A percentile compares a stretch with the other conserved stretches of the same genome.
Evolutionary conservation across 768 basidiomycete species (phyloP).

Genomic region (Pleurotus salmoneostramineus): DNA sequence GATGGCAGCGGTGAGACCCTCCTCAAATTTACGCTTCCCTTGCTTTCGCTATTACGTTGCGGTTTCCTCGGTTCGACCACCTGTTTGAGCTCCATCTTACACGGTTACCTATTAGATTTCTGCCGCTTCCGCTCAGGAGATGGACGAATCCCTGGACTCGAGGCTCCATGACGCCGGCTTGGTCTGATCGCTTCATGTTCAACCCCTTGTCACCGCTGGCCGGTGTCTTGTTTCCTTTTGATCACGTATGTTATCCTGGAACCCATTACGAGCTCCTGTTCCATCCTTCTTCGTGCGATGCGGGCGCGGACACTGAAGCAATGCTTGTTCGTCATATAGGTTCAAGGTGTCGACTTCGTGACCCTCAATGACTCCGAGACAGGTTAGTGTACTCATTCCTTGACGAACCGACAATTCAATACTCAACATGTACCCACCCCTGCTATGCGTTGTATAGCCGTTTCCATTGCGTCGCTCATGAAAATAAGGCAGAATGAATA

Average conservation of each 20-base stretch:
- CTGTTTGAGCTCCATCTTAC: constrained; percentile 27
- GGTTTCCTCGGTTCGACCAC: neutral
- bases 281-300: neutral
- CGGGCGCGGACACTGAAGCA: neutral
- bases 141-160: neutral
- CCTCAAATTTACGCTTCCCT: neutral
- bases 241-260: neutral
- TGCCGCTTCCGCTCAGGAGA: neutral
- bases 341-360: neutral
- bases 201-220: neutral
- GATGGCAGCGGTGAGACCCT: constrained; percentile 46
- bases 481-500: neutral
- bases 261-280: too few relatives aligned
- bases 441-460: neutral
- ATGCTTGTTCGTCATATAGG: neutral
- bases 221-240: neutral
- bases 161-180: constrained; percentile 1
- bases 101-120: neutral
- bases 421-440: neutral
- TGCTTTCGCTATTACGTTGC: neutral
- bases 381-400: neutral
- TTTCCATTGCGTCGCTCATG: neutral
- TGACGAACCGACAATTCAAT: neutral
- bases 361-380: neutral
- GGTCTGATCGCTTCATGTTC: neutral